Conservation (phyloP, 2,329 filamentous ascomycete species). For the Exophiala bonariae region DNA sequence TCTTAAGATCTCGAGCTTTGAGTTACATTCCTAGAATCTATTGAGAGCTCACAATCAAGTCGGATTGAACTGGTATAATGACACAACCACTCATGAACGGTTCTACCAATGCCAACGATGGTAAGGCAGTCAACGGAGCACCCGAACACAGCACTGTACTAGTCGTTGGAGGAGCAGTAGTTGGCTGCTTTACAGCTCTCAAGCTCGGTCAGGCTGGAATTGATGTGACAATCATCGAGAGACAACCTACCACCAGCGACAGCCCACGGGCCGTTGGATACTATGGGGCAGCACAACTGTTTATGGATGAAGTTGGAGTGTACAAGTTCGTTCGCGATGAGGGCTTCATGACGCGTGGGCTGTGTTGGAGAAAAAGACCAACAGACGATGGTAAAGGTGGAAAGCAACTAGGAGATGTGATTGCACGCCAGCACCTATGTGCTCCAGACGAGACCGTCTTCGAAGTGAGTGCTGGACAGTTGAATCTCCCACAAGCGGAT, state of each 20-base stretch:
- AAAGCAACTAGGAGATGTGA: constrained; percentile 11
- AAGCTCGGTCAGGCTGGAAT: constrained; percentile 37
- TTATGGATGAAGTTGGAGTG: constrained; percentile 11
- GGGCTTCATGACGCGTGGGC: constrained; percentile 15
- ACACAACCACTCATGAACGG: too few relatives aligned
- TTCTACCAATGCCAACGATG: too few relatives aligned
- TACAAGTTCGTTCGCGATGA: constrained; percentile 14
- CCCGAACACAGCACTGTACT: constrained; percentile 9
- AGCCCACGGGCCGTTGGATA: constrained; percentile 16
- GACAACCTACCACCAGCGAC: constrained; percentile 6
- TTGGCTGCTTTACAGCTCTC: constrained; percentile 42
- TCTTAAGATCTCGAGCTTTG: too few relatives aligned
- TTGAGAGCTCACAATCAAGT: too few relatives aligned
- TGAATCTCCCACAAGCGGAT: constrained; percentile 14
- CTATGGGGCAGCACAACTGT: constrained; percentile 6
- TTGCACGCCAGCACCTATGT: constrained; percentile 6
- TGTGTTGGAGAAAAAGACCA: constrained; percentile 10
- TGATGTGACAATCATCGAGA: constrained; percentile 35
- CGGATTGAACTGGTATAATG: too few relatives aligned
- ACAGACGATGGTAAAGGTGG: constrained; percentile 13
- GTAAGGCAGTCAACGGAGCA: too few relatives aligned
- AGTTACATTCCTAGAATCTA: too few relatives aligned
- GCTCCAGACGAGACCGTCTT: constrained; percentile 8
- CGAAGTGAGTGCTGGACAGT: constrained; percentile 3
- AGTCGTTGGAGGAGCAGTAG: constrained; percentile 40